Percentiles rank a stretch among this genome's conserved stretches.
Evolutionary conservation across 2,329 filamentous ascomycete genomes (phyloP).

Genomic region (Ophiostoma novo-ulmi): DNA sequence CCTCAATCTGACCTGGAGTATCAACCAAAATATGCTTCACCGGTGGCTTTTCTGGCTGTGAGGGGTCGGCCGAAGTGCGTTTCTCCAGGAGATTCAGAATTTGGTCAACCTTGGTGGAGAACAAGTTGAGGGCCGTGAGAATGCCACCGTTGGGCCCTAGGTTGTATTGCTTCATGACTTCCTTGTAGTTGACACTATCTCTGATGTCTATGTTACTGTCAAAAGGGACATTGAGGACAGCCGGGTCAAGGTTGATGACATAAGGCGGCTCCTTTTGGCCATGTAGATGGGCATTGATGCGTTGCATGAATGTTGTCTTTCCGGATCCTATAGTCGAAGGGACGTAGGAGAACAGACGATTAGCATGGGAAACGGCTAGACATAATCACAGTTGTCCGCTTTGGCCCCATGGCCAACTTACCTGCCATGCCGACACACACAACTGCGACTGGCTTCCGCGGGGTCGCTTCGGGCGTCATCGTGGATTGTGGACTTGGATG

Average conservation of each 20-base stretch:
- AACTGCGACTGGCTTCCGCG: slow-evolving; percentile 61
- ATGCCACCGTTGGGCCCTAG: slow-evolving; percentile 96
- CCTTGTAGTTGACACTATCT: slow-evolving; percentile 97
- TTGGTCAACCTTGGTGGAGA: slow-evolving; percentile 97
- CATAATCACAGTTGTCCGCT: background rate
- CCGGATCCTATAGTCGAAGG: slow-evolving; percentile 62
- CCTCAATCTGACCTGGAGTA: slow-evolving; percentile 96
- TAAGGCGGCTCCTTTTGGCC: slow-evolving; percentile 76
- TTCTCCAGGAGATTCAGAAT: slow-evolving; percentile 87
- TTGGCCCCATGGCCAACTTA: slow-evolving; percentile 36
- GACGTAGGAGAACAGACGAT: background rate
- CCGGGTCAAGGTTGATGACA: slow-evolving; percentile 94
- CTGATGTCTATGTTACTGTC: slow-evolving; percentile 98
- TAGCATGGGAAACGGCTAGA: background rate
- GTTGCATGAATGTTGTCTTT: slow-evolving; percentile 99
- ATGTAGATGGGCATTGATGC: slow-evolving; percentile 91
- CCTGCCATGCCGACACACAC: slow-evolving; percentile 97
- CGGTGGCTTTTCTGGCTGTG: slow-evolving; percentile 54
- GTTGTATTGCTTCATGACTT: slow-evolving; percentile 99
- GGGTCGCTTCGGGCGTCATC: slow-evolving; percentile 28
- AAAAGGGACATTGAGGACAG: slow-evolving; percentile 88
- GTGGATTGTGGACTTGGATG: background rate
- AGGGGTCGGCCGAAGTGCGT: slow-evolving; percentile 61
- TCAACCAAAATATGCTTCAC: slow-evolving; percentile 87
- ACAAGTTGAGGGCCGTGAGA: slow-evolving; percentile 89